Conservation (phyloP, 768 basidiomycete genomes). For the Suillus subluteus region DNA sequence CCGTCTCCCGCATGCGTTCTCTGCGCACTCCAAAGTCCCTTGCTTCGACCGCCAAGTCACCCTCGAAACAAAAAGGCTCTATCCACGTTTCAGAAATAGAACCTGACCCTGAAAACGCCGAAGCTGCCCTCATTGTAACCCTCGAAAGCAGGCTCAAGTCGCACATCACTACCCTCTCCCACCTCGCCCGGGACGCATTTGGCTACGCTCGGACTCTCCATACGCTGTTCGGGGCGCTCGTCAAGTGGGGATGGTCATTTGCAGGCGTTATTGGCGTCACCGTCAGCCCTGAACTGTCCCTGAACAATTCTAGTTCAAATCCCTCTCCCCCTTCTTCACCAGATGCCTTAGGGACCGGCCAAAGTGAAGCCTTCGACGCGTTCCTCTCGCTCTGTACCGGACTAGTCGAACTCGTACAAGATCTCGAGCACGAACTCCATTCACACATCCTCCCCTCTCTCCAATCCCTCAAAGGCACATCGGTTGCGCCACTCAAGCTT, state of each 20-base stretch:
- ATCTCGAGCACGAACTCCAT: slow-evolving; percentile 57
- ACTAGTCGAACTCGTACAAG: slow-evolving; percentile 54
- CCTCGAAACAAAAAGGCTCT: slow-evolving; percentile 30
- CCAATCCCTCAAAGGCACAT: slow-evolving; percentile 57
- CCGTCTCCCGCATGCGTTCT: slow-evolving; percentile 63
- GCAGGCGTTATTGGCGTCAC: slow-evolving; percentile 68
- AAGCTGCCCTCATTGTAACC: slow-evolving; percentile 53
- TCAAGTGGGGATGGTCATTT: slow-evolving; percentile 68
- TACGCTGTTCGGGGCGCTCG: slow-evolving; percentile 50
- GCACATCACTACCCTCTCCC: slow-evolving; percentile 60
- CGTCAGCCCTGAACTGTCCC: slow-evolving; percentile 34
- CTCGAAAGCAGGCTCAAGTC: slow-evolving; percentile 60
- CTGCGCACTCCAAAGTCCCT: slow-evolving; percentile 36
- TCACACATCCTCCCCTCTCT: slow-evolving; percentile 61
- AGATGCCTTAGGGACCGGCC: slow-evolving; percentile 19
- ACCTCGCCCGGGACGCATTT: slow-evolving; percentile 62
- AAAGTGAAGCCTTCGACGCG: slow-evolving; percentile 70
- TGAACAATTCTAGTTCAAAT: slow-evolving; percentile 1
- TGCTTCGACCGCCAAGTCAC: slow-evolving; percentile 21
- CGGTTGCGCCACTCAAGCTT: slow-evolving; percentile 64
- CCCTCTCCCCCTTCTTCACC: slow-evolving; percentile 22
- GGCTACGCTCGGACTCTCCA: slow-evolving; percentile 64
- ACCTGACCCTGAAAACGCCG: slow-evolving; percentile 38
- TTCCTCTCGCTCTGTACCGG: slow-evolving; percentile 63
- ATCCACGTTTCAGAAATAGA: slow-evolving; percentile 11